phyloP scores from a whole-genome alignment of 257 asterid genomes.

The Verbascum thapsus region DNA sequence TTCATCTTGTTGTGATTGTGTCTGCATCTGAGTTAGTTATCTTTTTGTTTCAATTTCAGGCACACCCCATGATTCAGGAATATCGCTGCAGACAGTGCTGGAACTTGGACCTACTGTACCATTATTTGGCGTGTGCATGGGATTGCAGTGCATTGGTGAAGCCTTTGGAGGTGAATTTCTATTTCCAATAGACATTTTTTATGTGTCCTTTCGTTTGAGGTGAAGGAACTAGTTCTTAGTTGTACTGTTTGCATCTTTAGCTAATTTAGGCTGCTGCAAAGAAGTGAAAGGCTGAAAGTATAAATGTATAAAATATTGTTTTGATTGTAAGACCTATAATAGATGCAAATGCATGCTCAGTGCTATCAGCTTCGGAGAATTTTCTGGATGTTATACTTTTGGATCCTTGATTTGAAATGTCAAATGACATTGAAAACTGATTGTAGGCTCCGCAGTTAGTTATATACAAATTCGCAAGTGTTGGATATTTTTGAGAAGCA shows the following conservation, averaged over 20 bases:
- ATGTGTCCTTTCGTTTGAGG: constrained; percentile 11
- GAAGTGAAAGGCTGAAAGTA: no score
- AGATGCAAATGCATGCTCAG: constrained; percentile 9
- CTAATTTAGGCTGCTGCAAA: constrained; percentile 9
- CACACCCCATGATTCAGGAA: constrained; percentile 93
- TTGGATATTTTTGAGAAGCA: neutral
- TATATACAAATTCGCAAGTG: neutral
- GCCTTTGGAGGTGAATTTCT: constrained; percentile 87
- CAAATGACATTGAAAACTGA: neutral
- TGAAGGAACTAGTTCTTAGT: neutral
- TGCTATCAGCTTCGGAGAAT: constrained; percentile 1
- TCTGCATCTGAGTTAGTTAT: neutral
- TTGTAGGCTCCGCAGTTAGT: neutral
- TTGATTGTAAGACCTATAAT: neutral
- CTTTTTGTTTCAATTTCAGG: constrained; percentile 45
- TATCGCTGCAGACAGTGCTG: constrained; percentile 84
- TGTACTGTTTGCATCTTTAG: constrained; percentile 9
- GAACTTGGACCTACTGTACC: constrained; percentile 90
- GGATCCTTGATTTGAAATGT: constrained; percentile 10
- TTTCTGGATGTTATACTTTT: constrained; percentile 1
- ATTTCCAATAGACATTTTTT: constrained; percentile 6
- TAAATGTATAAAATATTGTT: constrained; percentile 8
- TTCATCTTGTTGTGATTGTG: constrained; percentile 8
- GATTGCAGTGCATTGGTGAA: constrained; percentile 99
- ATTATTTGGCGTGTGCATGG: constrained; percentile 99